Conservation (phyloP, 352 stramenopile species). For the Lagenidium giganteum region DNA sequence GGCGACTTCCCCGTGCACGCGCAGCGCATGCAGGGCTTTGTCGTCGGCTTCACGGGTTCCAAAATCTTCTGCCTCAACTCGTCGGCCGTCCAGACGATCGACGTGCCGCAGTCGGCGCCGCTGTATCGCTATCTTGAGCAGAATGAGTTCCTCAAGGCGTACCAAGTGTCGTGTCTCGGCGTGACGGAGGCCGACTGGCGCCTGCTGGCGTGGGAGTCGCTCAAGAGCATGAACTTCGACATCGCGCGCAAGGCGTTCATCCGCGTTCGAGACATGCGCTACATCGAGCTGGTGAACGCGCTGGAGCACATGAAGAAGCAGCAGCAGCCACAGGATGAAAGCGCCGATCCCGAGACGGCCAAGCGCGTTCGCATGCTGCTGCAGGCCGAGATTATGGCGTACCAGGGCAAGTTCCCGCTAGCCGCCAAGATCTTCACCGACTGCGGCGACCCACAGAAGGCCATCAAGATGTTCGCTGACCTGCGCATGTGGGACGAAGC, state of each 20-base stretch:
- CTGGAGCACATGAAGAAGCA: constrained; percentile 77
- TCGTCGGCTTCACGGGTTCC: constrained; percentile 89
- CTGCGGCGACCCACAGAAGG: constrained; percentile 69
- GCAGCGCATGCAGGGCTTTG: constrained; percentile 90
- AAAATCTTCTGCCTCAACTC: constrained; percentile 92
- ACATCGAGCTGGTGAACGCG: constrained; percentile 86
- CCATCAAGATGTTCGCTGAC: constrained; percentile 93
- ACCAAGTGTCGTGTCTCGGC: constrained; percentile 89
- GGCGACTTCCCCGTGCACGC: constrained; percentile 84
- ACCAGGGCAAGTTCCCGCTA: constrained; percentile 88
- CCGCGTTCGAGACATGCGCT: constrained; percentile 88
- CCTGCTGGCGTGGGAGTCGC: constrained; percentile 80
- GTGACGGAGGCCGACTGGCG: constrained; percentile 92
- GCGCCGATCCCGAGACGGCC: constrained; percentile 23
- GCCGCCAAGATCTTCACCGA: constrained; percentile 87
- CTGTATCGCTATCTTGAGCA: constrained; percentile 90
- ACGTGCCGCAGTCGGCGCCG: constrained; percentile 86
- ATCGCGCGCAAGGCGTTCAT: constrained; percentile 86
- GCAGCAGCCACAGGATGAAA: constrained; percentile 30
- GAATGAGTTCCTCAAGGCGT: constrained; percentile 84
- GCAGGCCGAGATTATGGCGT: constrained; percentile 90
- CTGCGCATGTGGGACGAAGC: constrained; percentile 93
- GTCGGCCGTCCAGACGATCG: constrained; percentile 82
- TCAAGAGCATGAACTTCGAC: constrained; percentile 78
- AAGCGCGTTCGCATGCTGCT: constrained; percentile 67